phyloP scores from a whole-genome alignment of 768 basidiomycete genomes.

The Boletus fagicola region DNA sequence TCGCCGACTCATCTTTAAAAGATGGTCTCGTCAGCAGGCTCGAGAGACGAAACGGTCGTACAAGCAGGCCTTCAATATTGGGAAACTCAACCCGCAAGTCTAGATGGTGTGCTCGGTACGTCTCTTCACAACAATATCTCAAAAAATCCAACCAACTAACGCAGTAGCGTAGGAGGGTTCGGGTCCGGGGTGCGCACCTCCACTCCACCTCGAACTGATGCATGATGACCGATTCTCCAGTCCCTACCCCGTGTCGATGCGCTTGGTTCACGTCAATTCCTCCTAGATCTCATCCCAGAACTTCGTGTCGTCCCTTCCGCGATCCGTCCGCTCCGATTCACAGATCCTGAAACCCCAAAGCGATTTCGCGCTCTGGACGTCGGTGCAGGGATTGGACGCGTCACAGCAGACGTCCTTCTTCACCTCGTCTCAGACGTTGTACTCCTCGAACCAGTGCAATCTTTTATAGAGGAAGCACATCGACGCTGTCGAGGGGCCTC shows the following conservation, averaged over 20 bases:
- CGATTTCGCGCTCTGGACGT: constrained; percentile 83
- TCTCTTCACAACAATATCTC: background rate
- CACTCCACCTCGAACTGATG: background rate
- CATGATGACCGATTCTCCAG: constrained; percentile 35
- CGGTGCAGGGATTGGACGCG: constrained; percentile 92
- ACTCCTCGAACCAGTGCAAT: constrained; percentile 81
- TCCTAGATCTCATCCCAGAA: constrained; percentile 77
- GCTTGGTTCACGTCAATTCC: constrained; percentile 84
- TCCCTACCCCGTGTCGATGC: constrained; percentile 89
- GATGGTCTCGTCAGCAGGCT: constrained; percentile 15
- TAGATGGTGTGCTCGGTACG: constrained; percentile 84
- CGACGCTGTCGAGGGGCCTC: constrained; percentile 36
- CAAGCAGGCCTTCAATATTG: constrained; percentile 85
- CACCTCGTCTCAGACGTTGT: constrained; percentile 85
- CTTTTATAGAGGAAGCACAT: constrained; percentile 76
- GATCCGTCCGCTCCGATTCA: constrained; percentile 46
- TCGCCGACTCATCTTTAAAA: background rate
- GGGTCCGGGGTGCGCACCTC: constrained; percentile 48
- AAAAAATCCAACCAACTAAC: constrained; percentile 11
- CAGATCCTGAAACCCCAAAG: constrained; percentile 25
- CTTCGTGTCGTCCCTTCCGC: constrained; percentile 77
- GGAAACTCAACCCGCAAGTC: constrained; percentile 73
- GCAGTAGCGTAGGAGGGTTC: constrained; percentile 41
- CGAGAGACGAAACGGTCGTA: constrained; percentile 50
- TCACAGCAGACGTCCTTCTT: constrained; percentile 86